phyloP scores from a whole-genome alignment of 495 filamentous ascomycete genomes.

The Bombardia bombarda region DNA sequence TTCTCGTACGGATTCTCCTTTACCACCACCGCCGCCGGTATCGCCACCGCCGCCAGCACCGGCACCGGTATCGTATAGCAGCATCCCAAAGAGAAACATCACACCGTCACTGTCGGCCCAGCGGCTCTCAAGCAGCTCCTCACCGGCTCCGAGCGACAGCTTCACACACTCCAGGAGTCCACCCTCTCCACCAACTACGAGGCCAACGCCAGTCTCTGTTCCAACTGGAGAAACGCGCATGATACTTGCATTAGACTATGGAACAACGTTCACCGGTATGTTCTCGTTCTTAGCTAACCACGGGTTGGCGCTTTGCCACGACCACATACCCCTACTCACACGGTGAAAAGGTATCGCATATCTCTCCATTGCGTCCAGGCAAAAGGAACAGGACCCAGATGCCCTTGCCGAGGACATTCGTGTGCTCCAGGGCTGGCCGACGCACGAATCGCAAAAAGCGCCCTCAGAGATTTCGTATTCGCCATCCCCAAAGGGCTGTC shows the following conservation, averaged over 20 bases:
- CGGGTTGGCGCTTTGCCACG: background rate
- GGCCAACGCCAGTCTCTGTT: background rate
- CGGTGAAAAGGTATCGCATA: conserved; percentile 5
- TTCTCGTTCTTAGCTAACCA: background rate
- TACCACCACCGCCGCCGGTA: background rate
- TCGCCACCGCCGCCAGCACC: background rate
- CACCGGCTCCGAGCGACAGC: background rate
- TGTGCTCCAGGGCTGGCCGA: conserved; percentile 20
- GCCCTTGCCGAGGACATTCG: conserved; percentile 12
- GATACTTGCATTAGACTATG: conserved; percentile 28
- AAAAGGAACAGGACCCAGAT: conserved; percentile 9
- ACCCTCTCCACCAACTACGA: background rate
- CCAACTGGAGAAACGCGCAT: conserved; percentile 12
- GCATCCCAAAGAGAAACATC: background rate
- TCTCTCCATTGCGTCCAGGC: conserved; percentile 6
- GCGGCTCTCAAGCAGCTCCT: background rate
- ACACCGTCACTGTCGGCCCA: background rate
- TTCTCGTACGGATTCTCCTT: background rate
- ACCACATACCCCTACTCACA: background rate
- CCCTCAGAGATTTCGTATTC: conserved; percentile 26
- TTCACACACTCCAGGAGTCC: background rate
- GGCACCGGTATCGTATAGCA: background rate
- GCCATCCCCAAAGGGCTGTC: conserved; percentile 7
- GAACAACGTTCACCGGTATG: conserved; percentile 26
- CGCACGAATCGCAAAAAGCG: conserved; percentile 14